Evolutionary conservation across 768 basidiomycete genomes (phyloP).

Genomic region (Leucocoprinus leucothites): DNA sequence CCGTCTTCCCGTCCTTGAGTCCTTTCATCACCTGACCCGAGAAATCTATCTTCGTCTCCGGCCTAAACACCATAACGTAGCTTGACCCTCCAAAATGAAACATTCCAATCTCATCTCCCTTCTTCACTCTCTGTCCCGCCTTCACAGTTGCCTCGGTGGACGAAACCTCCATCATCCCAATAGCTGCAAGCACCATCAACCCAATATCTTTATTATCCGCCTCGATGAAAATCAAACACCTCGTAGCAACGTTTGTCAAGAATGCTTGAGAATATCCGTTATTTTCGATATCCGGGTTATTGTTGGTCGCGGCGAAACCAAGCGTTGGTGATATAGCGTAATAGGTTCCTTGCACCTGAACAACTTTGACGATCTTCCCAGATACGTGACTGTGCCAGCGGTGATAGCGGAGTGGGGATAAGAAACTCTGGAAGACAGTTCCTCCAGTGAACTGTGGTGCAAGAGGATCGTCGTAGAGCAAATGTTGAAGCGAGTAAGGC

Average conservation of each 20-base stretch:
- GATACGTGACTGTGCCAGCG: slow-evolving; percentile 62
- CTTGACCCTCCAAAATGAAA: slow-evolving; percentile 65
- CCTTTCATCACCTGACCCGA: background rate
- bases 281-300: slow-evolving; percentile 15
- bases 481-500: slow-evolving; percentile 56
- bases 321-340: slow-evolving; percentile 35
- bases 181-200: slow-evolving; percentile 51
- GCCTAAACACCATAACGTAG: slow-evolving; percentile 25
- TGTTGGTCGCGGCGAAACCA: slow-evolving; percentile 11
- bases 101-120: slow-evolving; percentile 57
- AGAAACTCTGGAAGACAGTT: slow-evolving; percentile 55
- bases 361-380: slow-evolving; percentile 37
- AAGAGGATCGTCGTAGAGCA: slow-evolving; percentile 41
- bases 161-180: slow-evolving; percentile 64
- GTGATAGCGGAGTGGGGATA: slow-evolving; percentile 54
- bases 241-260: slow-evolving; percentile 42
- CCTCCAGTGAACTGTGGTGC: slow-evolving; percentile 45
- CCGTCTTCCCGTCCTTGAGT: background rate
- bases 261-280: slow-evolving; percentile 32
- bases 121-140: slow-evolving; percentile 39
- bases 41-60: background rate
- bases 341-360: slow-evolving; percentile 49
- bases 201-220: slow-evolving; percentile 50
- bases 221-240: slow-evolving; percentile 54
- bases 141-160: slow-evolving; percentile 52